Evolutionary conservation across 225 moss, liverwort and hornwort genomes (phyloP), one percentile per base, ranked within the genome.

Genomic region (Sphagnum contortum): DNA sequence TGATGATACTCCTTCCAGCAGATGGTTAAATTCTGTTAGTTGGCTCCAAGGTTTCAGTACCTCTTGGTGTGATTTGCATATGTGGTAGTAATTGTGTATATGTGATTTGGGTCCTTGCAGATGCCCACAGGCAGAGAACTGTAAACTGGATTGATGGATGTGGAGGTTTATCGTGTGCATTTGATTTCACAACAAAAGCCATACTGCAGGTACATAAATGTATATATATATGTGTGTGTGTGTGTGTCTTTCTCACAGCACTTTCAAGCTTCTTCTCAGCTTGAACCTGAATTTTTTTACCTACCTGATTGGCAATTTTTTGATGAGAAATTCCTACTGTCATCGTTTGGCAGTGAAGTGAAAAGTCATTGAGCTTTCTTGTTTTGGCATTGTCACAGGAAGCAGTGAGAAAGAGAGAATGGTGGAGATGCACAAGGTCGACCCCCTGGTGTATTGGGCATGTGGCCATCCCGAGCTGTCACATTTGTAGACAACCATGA

Each of bases 101-200:
- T n/a, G n/a, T n/a, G n/a, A n/a, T 55, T 6, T 44, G 50, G 69
- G 56, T 11, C 45, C 57, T 60, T 67, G 47, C 68, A 80, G 80
- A 77, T 72, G 74, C 87, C 54, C 96, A 98, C 71, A 83, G 96
- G 67, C 96, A 98, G 80, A 79, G 90, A 60, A 85, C 72, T 12
- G 79, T 98, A 47, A 72, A 98, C 61, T 98, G 96, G 96, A 75
- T 98, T 67, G 96, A 98, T 77, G 85, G 92, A 57, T 79, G 85
- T 75, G 58, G 79, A 66, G 87, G 88, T 58, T 83, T 85, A 69
- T 75, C 88, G 11, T 88, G 92, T 75, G 85, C 88, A 48, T 98
- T 98, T 59, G 96, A 98, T 73, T 98, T 98, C 62, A 98, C 96
- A 54, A 98, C 96, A 45, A 98, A 98, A 73, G 96, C 88, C 60